Percentiles rank a stretch among this genome's conserved stretches.
phyloP scores from a whole-genome alignment of 2,329 filamentous ascomycete species.

The Orbilia quercus region DNA sequence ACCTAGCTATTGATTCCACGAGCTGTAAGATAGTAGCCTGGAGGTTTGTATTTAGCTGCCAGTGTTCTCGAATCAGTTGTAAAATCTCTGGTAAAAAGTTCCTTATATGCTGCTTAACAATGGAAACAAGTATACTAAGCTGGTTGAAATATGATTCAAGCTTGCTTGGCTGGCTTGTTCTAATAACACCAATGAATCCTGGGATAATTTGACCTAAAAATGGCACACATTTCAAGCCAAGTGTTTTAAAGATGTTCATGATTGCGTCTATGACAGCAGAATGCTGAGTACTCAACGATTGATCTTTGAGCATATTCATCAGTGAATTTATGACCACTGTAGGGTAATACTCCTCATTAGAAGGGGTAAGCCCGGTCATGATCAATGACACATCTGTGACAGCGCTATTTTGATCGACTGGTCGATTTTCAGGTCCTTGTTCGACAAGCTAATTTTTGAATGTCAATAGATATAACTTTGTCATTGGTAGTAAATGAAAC shows the following conservation, averaged over 20 bases:
- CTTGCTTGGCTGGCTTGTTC: slow-evolving; percentile 78
- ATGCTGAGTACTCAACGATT: slow-evolving; percentile 88
- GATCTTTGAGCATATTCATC: slow-evolving; percentile 89
- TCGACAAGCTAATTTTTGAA: slow-evolving; percentile 79
- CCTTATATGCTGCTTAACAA: slow-evolving; percentile 95
- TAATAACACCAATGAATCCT: slow-evolving; percentile 89
- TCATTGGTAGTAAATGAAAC: background rate
- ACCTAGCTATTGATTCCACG: slow-evolving; percentile 91
- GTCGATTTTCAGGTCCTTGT: slow-evolving; percentile 82
- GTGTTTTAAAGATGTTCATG: slow-evolving; percentile 97
- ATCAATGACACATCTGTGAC: slow-evolving; percentile 95
- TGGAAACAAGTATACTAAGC: slow-evolving; percentile 88
- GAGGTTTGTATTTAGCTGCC: slow-evolving; percentile 81
- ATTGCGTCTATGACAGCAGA: slow-evolving; percentile 95
- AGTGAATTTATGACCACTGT: slow-evolving; percentile 97
- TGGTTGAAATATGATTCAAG: slow-evolving; percentile 98
- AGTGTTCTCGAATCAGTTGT: slow-evolving; percentile 86
- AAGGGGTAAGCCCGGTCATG: slow-evolving; percentile 96
- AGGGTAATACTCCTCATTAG: slow-evolving; percentile 97
- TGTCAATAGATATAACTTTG: slow-evolving; percentile 15
- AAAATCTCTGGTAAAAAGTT: slow-evolving; percentile 90
- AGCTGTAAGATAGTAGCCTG: slow-evolving; percentile 92
- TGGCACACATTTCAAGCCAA: slow-evolving; percentile 93
- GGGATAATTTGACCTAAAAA: slow-evolving; percentile 95
- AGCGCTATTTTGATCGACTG: slow-evolving; percentile 73